Percentiles rank a stretch among this genome's conserved stretches.
phyloP scores from a whole-genome alignment of 106 monocot species.

The Allium cepa region DNA sequence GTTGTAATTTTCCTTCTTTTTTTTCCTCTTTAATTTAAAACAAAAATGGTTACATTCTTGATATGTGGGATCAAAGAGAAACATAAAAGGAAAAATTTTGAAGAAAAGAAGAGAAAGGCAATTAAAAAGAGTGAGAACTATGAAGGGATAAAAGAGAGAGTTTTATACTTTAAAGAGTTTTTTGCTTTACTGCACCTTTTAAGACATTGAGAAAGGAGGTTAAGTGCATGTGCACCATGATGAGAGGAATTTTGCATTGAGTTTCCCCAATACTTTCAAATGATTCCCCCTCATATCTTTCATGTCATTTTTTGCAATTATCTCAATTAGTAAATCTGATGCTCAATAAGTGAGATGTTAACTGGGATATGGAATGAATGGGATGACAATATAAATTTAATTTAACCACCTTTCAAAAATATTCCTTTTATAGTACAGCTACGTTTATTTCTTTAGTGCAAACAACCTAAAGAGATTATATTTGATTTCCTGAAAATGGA shows the following conservation, averaged over 20 bases:
- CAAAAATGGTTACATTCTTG: slow-evolving; percentile 8
- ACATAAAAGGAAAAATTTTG: slow-evolving; percentile 8
- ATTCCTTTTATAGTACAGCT: too few relatives aligned
- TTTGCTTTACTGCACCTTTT: slow-evolving; percentile 28
- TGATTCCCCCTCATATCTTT: slow-evolving; percentile 6
- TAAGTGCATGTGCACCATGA: slow-evolving; percentile 13
- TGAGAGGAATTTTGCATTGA: slow-evolving; percentile 12
- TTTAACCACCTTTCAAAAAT: too few relatives aligned
- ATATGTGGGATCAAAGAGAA: slow-evolving; percentile 28
- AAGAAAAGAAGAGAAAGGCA: slow-evolving; percentile 24
- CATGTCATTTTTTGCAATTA: slow-evolving; percentile 3
- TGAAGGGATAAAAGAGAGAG: not conserved
- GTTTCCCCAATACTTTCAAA: slow-evolving; percentile 2
- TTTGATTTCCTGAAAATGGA: too few relatives aligned
- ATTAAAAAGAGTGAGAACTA: slow-evolving; percentile 21
- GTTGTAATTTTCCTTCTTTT: slow-evolving; percentile 13
- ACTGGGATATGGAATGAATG: too few relatives aligned
- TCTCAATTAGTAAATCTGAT: slow-evolving; percentile 17
- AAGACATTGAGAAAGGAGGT: slow-evolving; percentile 14
- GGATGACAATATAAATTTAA: too few relatives aligned
- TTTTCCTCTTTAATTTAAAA: slow-evolving; percentile 8
- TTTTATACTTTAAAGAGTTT: slow-evolving; percentile 8
- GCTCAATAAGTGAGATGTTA: slow-evolving; percentile 6
- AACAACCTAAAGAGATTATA: too few relatives aligned
- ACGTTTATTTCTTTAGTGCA: too few relatives aligned